Evolutionary conservation across 2,329 filamentous ascomycete genomes (phyloP).

Genomic region (Xylaria sp.): DNA sequence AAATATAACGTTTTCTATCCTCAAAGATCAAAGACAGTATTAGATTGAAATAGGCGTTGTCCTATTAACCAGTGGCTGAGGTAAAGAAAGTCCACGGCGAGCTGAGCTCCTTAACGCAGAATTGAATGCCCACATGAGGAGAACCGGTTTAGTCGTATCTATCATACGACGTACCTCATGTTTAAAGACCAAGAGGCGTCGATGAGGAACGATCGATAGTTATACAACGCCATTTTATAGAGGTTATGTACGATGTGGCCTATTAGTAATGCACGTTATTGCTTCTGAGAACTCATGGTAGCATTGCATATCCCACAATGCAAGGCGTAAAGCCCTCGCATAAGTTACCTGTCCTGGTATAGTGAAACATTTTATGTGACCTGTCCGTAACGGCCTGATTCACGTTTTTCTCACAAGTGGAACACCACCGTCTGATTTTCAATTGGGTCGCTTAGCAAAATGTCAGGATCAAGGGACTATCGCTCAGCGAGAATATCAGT

Average conservation of each 20-base stretch:
- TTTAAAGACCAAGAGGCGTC: not conserved
- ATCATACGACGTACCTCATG: not conserved
- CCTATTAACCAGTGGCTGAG: not conserved
- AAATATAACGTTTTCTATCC: not conserved
- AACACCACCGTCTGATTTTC: not conserved
- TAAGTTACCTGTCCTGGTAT: constrained; percentile 1
- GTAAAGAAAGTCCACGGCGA: not conserved
- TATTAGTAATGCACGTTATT: not conserved
- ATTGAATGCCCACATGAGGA: not conserved
- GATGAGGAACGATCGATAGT: not conserved
- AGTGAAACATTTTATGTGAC: not conserved
- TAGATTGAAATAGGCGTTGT: not conserved
- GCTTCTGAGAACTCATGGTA: not conserved
- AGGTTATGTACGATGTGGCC: not conserved
- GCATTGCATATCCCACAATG: not conserved
- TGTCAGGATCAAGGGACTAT: not conserved
- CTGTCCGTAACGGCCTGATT: not conserved
- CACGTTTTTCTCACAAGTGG: not conserved
- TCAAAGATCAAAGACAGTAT: not conserved
- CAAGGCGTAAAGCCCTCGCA: constrained; percentile 4
- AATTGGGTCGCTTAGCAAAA: not conserved
- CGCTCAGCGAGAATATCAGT: not conserved
- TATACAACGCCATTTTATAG: not conserved
- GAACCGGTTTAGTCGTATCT: not conserved
- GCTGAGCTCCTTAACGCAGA: not conserved